Base-by-base conservation (phyloP, 495 filamentous ascomycete genomes). In the Bombardia bombarda region DNA sequence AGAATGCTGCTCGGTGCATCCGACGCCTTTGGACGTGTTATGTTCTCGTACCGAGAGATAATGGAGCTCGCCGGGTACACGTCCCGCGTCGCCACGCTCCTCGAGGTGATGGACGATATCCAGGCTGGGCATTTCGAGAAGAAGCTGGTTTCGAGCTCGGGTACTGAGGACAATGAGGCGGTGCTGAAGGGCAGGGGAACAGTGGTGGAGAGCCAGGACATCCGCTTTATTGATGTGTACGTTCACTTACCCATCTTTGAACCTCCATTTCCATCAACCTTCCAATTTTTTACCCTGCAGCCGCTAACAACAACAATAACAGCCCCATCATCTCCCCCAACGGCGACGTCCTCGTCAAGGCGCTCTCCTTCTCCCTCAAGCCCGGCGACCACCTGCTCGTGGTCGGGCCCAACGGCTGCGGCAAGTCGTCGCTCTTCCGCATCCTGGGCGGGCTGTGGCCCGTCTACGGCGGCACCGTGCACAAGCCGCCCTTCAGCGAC, bases 11-110 rank as follows among this genome's bases (percentile, higher is more conserved):
- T 97, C 2, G 87, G 83, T 21, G 90, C 88, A 19, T 95, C 89
- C 0, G 92, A 98, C 56, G 92, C 92, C 22, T 95, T 98, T 53
- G 93, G 93, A 10, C 84, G 93, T 21, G 65, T 98, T 38, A 96
- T 96, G 92, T 96, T 95, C 68, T 90, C 85, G 17, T 98, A 98
- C 70, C 93, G 94, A 59, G 93, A 88, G 53, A 75, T 98, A 52
- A 94, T 90, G 38, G 92, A 98, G 57, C 73, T 98, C 39, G 93
- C 92, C 1, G 92, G 92, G 18, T 95, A 96, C 69, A 96, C 92
- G 7, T 87, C 86, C 10, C 82, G 92, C 19, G 92, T 97, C 9
- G 83, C 90, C 4, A 83, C 82, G 12, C 72, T 98, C 2, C 68
- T 98, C 16, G 81, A 94, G 33, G 92, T 95, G 36, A 95, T 98